Evolutionary conservation across 345 rosid species (phyloP), one percentile per base, ranked within the genome.

Genomic region (Ceriops tagal): DNA sequence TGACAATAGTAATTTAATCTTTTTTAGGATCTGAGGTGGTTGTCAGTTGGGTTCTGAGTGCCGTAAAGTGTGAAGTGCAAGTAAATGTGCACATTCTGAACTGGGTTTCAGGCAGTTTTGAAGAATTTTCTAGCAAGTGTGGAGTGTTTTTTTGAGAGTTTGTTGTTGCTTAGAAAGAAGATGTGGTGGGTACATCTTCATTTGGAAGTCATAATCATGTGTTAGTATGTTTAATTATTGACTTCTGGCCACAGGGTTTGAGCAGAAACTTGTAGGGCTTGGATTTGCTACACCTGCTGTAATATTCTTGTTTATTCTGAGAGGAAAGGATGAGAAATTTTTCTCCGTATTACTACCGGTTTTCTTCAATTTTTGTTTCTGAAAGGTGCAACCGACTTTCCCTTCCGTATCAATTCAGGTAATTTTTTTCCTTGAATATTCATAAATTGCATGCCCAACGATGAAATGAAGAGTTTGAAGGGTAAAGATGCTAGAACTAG

Each of bases 181-280:
- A 43, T 26, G 5, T 18, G 62, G 56, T 56, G 35, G 53, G 67
- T 66, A 64, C 68, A 67, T 73, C 81, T 76, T 78, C 70, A 49
- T 69, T 73, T 64, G 24, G 16, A 75, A 68, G 82, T 71, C n/a
- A 62, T 22, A 73, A 58, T 65, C 62, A 62, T 70, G 59, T 61
- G 30, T 55, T 67, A 77, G 32, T 39, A 64, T 52, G 77, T 70
- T 56, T 13, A 24, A 24, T 24, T 10, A 46, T 53, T 62, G 69
- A 71, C 65, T 53, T 67, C 61, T 62, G 28, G 32, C 39, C 58
- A 62, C 49, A 56, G 70, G 70, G n/a, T 8, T 64, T 57, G 51
- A 73, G 73, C 53, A 66, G 21, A 59, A 71, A 69, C 37, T 74
- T 62, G 67, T 59, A 71, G 63, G 66, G 51, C 61, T 60, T 60